Conservation (phyloP, 2,329 filamentous ascomycete genomes). For the Laburnicola sp. region DNA sequence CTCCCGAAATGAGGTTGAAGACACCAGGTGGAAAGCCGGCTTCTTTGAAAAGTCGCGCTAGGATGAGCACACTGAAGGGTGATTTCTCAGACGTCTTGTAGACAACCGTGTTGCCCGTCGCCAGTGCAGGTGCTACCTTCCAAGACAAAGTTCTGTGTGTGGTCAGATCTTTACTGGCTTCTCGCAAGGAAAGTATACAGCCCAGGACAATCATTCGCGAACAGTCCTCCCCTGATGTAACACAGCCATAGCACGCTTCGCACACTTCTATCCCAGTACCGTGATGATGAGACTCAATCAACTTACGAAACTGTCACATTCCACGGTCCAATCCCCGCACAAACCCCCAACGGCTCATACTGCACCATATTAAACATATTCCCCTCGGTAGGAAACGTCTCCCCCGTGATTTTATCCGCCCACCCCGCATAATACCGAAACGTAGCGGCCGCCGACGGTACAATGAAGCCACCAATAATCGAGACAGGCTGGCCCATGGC, state of each 20-base stretch:
- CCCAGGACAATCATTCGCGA: too few species aligned
- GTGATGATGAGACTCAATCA: not conserved
- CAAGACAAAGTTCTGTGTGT: conserved; percentile 22
- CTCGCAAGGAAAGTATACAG: too few species aligned
- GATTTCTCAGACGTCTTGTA: conserved; percentile 37
- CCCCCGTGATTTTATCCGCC: conserved; percentile 29
- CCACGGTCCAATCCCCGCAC: conserved; percentile 38
- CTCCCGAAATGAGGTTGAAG: conserved; percentile 41
- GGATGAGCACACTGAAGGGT: conserved; percentile 25
- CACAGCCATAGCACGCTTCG: too few species aligned
- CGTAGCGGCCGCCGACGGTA: conserved; percentile 8
- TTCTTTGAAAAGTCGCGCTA: conserved; percentile 36
- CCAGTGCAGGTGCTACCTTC: conserved; percentile 39
- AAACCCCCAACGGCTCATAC: conserved; percentile 36
- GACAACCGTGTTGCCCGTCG: conserved; percentile 38
- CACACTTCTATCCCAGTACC: not conserved
- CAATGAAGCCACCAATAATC: conserved; percentile 8
- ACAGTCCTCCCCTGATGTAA: too few species aligned
- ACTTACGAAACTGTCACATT: conserved; percentile 27
- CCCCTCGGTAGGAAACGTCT: conserved; percentile 20
- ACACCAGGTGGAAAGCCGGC: conserved; percentile 47
- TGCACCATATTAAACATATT: conserved; percentile 15
- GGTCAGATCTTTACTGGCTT: not conserved
- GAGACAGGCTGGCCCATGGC: conserved; percentile 24
- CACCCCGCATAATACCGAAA: conserved; percentile 26